These are phyloP conservation scores for Rhodotorula sp. DNA, from an alignment of 1,284 basidiomycete genomes.

Conservation along the genomic window DNA sequence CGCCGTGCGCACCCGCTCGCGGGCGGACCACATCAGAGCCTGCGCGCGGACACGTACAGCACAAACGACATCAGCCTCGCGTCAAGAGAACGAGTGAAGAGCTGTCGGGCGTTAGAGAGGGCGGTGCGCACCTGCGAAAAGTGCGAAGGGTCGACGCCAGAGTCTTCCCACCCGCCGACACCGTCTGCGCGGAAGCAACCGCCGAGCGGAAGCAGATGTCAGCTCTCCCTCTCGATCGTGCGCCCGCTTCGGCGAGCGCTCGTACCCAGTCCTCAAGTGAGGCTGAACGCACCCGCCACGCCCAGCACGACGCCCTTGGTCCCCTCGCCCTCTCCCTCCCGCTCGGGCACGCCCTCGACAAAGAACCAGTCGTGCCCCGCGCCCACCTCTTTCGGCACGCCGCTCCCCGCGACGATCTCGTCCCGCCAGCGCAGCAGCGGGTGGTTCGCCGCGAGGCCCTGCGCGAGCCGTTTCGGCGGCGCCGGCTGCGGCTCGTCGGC, in stretches of 20 bases:
- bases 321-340: not conserved
- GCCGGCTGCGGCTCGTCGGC: too few species aligned
- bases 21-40: constrained; percentile 35
- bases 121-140: constrained; percentile 58
- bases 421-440: constrained; percentile 32
- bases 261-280: not conserved
- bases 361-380: constrained; percentile 41
- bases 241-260: not conserved
- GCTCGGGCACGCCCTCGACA: constrained; percentile 11
- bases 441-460: constrained; percentile 15
- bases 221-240: not conserved
- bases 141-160: constrained; percentile 78
- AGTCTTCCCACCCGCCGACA: constrained; percentile 70
- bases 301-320: constrained; percentile 22
- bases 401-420: constrained; percentile 1
- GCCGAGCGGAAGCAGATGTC: not conserved
- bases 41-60: not conserved
- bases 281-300: constrained; percentile 54
- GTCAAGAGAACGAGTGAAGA: constrained; percentile 54
- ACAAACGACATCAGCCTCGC: not conserved
- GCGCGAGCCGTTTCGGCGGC: not conserved
- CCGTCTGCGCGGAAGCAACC: constrained; percentile 54
- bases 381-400: constrained; percentile 19
- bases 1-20: constrained; percentile 23
- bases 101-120: constrained; percentile 57